These are phyloP conservation scores for Ephemerocybe angulata DNA, from an alignment of 768 basidiomycete species.

Conservation along the genomic window DNA sequence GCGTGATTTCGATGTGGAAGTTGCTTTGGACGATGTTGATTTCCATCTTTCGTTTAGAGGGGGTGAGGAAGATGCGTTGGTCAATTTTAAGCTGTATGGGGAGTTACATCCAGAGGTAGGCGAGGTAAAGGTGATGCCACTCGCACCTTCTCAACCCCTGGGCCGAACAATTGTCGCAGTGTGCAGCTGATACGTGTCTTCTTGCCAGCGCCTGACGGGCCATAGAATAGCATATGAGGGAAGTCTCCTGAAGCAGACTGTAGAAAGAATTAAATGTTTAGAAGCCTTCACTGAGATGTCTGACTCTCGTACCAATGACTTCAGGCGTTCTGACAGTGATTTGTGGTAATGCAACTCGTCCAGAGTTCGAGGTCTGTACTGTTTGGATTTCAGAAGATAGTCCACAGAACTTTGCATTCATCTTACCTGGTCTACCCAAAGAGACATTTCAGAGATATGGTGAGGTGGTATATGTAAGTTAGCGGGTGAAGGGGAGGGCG, in stretches of 20 bases:
- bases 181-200: conserved; percentile 95
- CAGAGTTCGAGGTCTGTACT: conserved; percentile 85
- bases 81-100: conserved; percentile 85
- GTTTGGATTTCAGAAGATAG: conserved; percentile 4
- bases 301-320: conserved; percentile 54
- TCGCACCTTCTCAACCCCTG: conserved; percentile 88
- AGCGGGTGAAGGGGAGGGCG: background rate
- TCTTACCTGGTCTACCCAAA: conserved; percentile 64
- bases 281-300: background rate
- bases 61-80: conserved; percentile 92
- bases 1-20: conserved; percentile 96
- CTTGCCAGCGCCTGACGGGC: conserved; percentile 95
- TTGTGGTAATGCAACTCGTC: conserved; percentile 87
- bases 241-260: conserved; percentile 91
- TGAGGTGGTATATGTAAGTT: too few species aligned
- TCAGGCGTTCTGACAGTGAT: conserved; percentile 73
- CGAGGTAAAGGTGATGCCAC: background rate
- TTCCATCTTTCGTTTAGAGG: conserved; percentile 90
- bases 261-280: background rate
- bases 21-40: conserved; percentile 97
- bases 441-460: conserved; percentile 44
- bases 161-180: conserved; percentile 82
- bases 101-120: background rate
- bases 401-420: background rate
- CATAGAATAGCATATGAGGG: conserved; percentile 96